Evolutionary conservation across 73 alveolate genomes (phyloP).

Genomic region (Diophrys appendiculata): DNA sequence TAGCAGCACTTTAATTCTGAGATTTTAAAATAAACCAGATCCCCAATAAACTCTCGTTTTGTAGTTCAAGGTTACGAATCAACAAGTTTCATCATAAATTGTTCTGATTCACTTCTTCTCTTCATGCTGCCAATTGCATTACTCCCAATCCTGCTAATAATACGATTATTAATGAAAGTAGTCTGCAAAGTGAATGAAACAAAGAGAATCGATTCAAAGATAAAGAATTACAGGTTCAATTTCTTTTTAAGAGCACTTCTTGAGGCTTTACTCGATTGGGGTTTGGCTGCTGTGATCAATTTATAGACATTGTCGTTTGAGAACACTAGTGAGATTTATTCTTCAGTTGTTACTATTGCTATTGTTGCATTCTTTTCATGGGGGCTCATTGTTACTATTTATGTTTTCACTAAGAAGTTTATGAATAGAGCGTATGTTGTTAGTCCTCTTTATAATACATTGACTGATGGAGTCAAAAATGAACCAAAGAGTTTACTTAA

Average conservation of each 20-base stretch:
- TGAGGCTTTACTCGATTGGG: background rate
- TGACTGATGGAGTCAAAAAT: too few relatives aligned
- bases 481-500: too few relatives aligned
- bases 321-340: background rate
- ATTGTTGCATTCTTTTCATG: background rate
- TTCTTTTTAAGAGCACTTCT: background rate
- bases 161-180: background rate
- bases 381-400: background rate
- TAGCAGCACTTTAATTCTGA: background rate
- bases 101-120: background rate
- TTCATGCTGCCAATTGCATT: too few relatives aligned
- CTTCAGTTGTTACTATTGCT: background rate
- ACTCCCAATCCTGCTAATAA: background rate
- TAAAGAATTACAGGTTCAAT: background rate
- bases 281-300: background rate
- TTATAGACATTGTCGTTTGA: background rate
- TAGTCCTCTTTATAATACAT: too few relatives aligned
- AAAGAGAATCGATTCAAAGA: background rate
- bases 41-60: background rate
- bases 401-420: too few relatives aligned
- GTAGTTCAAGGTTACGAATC: background rate
- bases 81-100: too few relatives aligned
- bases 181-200: background rate
- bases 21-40: too few relatives aligned
- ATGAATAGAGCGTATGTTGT: too few relatives aligned